Evolutionary conservation across 495 filamentous ascomycete species (phyloP).

Genomic region (Xylaria sp.): DNA sequence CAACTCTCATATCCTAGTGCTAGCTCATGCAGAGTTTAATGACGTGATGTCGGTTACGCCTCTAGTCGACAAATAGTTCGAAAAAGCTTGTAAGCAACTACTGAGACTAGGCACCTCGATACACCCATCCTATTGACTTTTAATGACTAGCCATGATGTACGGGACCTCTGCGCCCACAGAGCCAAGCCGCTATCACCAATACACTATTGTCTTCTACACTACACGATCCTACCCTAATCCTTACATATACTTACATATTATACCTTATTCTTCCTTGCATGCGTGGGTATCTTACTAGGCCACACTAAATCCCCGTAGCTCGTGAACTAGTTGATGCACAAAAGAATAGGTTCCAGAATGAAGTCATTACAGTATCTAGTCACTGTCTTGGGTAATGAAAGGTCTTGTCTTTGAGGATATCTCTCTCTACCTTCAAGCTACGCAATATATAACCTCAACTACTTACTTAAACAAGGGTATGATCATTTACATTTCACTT

Average conservation of each 20-base stretch:
- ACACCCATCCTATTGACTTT: background rate
- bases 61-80: background rate
- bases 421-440: background rate
- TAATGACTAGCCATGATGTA: background rate
- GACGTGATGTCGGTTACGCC: background rate
- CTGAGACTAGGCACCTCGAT: too few relatives aligned
- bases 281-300: conserved; percentile 3
- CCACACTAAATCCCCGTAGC: background rate
- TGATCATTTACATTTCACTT: background rate
- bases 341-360: too few relatives aligned
- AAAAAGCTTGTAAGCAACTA: too few relatives aligned
- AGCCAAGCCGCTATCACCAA: background rate
- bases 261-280: conserved; percentile 13
- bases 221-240: conserved; percentile 12
- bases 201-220: background rate
- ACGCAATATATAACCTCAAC: background rate
- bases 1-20: background rate
- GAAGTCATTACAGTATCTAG: background rate
- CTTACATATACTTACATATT: conserved; percentile 6
- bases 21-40: background rate
- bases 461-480: background rate
- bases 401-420: background rate
- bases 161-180: background rate
- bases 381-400: background rate
- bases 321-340: background rate